Base-by-base conservation (phyloP, 306 rosid genomes). In the Fagus sylvatica region DNA sequence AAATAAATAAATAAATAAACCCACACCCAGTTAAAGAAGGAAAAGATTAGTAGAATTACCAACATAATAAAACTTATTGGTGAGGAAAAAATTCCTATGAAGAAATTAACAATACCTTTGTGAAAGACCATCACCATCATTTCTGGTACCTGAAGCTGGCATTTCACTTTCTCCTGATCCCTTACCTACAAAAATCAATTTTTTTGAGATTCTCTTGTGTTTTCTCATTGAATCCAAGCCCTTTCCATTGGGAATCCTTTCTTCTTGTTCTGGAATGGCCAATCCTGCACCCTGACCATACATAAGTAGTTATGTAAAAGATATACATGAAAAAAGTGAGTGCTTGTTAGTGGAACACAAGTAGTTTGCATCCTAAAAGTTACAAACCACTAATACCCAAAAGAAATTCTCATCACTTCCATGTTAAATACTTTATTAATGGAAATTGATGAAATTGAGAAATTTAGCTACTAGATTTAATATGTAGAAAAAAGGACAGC, bases 251-350 rank as follows among this genome's bases (percentile, higher is more conserved):
- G 9, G 56, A 68, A 57, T 53, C 48, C 49, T 77, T 22, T 61
- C 83, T 39, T 75, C 83, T 53, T 69, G 76, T 74, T 71, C 79
- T 41, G 84, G 61, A 75, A 34, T 78, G 39, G 66, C 75, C 65
- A 72, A 61, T 15, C 75, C 48, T 64, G 76, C 78, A 57, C 61
- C 85, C 96, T 90, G 90, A 61, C 17, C 76, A 76, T 70, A 53
- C 43, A 70, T 72, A 32, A 69, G 37, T 37, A 73, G 53, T 59
- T 65, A 66, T n/a, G 51, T 36, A 13, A 15, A 12, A 72, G 48
- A n/a, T 46, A 65, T 73, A 17, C 8, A 49, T 43, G 34, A 70
- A 46, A 46, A 46, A 10, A 8, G 51, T 10, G 51, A 46, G 15
- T 10, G 28, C 28, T 22, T 22, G 13, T 46, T 46, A 10, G 15